Conservation (phyloP, 257 asterid genomes). For the Orobanche coerulescens region DNA sequence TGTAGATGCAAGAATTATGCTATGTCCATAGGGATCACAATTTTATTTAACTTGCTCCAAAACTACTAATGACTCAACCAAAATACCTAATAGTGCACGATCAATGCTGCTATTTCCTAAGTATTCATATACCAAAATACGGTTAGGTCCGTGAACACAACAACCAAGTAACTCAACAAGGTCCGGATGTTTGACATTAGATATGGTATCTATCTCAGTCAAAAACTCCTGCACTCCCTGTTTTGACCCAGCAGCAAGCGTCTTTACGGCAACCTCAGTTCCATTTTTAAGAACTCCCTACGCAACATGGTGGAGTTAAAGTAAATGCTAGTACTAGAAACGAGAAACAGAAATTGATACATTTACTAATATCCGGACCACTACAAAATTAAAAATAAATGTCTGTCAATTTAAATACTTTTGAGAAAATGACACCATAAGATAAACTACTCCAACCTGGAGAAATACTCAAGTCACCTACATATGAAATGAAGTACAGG, state of each 20-base stretch:
- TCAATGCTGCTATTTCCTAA: constrained; percentile 77
- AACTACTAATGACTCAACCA: constrained; percentile 1
- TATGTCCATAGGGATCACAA: constrained; percentile 10
- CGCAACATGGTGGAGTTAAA: constrained; percentile 30
- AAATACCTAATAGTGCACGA: constrained; percentile 61
- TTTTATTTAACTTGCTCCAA: constrained; percentile 9
- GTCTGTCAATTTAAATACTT: constrained; percentile 1
- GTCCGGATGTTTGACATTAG: constrained; percentile 80
- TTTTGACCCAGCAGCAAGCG: constrained; percentile 67
- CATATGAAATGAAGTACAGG: constrained; percentile 2
- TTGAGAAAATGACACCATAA: constrained; percentile 4
- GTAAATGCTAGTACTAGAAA: too few species aligned
- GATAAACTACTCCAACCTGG: constrained; percentile 11
- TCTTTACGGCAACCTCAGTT: constrained; percentile 63
- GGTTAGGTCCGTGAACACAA: constrained; percentile 59
- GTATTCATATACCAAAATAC: constrained; percentile 76
- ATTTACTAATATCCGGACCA: constrained; percentile 14
- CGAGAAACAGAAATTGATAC: neutral
- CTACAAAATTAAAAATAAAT: constrained; percentile 1
- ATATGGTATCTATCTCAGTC: constrained; percentile 76
- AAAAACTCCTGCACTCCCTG: constrained; percentile 80
- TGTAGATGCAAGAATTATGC: constrained; percentile 25
- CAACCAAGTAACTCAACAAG: constrained; percentile 80
- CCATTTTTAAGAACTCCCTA: constrained; percentile 68
- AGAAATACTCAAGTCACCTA: constrained; percentile 14